Percentiles rank a stretch among this genome's conserved stretches.
phyloP scores from a whole-genome alignment of 345 rosid genomes.

The Salix suchowensis region DNA sequence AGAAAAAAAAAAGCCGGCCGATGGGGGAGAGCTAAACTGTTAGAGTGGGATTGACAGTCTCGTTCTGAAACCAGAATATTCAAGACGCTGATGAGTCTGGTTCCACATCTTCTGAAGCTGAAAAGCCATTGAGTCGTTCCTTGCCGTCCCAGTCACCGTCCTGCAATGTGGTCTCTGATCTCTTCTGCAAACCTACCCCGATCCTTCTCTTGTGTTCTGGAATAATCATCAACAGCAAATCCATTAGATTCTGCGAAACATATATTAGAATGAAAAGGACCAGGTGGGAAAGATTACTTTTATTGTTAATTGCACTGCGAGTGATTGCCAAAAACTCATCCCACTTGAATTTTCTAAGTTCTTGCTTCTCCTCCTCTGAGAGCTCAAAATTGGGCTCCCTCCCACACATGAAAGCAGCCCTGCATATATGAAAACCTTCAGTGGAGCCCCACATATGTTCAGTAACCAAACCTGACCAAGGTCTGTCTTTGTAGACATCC shows the following conservation, averaged over 20 bases:
- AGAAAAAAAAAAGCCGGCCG: conserved; percentile 16
- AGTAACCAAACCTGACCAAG: conserved; percentile 4
- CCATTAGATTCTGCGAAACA: neutral
- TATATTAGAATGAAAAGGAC: neutral
- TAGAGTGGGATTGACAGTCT: conserved; percentile 21
- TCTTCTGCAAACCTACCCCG: conserved; percentile 41
- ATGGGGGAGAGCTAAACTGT: conserved; percentile 16
- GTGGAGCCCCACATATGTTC: neutral
- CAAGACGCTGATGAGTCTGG: conserved; percentile 47
- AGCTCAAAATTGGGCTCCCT: conserved; percentile 93
- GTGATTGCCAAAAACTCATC: conserved; percentile 81
- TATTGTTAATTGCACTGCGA: conserved; percentile 75
- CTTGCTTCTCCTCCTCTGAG: conserved; percentile 64
- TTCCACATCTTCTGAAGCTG: conserved; percentile 46
- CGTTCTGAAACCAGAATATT: neutral
- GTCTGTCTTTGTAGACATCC: neutral
- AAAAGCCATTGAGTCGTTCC: conserved; percentile 32
- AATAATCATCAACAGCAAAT: neutral
- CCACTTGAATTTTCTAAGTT: conserved; percentile 73
- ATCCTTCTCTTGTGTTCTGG: conserved; percentile 73
- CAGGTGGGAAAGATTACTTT: conserved; percentile 47
- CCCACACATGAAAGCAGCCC: conserved; percentile 99
- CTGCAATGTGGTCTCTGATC: conserved; percentile 25
- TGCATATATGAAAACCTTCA: conserved; percentile 22
- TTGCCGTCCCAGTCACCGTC: conserved; percentile 43